Conservation (phyloP, 2,329 filamentous ascomycete genomes). For the Zopfia rhizophila region DNA sequence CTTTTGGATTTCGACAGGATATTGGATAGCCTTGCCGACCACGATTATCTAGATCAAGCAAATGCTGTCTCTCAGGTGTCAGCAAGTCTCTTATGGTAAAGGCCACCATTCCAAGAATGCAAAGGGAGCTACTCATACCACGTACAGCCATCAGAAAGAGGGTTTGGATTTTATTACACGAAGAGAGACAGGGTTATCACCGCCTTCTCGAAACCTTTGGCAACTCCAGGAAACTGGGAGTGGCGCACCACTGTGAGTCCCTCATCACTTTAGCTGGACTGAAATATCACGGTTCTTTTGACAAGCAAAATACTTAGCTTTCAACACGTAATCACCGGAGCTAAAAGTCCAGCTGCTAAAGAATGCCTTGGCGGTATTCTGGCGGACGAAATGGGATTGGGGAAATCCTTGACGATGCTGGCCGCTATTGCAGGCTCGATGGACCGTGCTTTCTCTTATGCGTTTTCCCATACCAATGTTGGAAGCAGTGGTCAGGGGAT, state of each 20-base stretch:
- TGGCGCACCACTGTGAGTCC: too few species aligned
- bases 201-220: conserved; percentile 17
- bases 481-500: too few species aligned
- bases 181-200: conserved; percentile 16
- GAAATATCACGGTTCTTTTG: too few species aligned
- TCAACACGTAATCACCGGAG: background rate
- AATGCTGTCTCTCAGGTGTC: background rate
- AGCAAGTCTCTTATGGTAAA: background rate
- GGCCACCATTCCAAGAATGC: too few species aligned
- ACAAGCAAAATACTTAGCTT: too few species aligned
- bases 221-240: too few species aligned
- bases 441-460: too few species aligned
- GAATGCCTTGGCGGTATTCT: conserved; percentile 58
- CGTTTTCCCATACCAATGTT: too few species aligned
- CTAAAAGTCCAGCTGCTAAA: too few species aligned
- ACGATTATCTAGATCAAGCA: background rate
- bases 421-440: conserved; percentile 54
- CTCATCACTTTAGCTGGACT: too few species aligned
- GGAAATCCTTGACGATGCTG: conserved; percentile 64
- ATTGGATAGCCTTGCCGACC: conserved; percentile 1
- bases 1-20: conserved; percentile 9
- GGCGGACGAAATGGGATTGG: conserved; percentile 68
- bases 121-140: background rate
- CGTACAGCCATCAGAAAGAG: conserved; percentile 23
- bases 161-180: conserved; percentile 23